Evolutionary conservation across 2,329 filamentous ascomycete species (phyloP), one percentile per base, ranked within the genome.

Genomic region (Metarhizium guizhouense): DNA sequence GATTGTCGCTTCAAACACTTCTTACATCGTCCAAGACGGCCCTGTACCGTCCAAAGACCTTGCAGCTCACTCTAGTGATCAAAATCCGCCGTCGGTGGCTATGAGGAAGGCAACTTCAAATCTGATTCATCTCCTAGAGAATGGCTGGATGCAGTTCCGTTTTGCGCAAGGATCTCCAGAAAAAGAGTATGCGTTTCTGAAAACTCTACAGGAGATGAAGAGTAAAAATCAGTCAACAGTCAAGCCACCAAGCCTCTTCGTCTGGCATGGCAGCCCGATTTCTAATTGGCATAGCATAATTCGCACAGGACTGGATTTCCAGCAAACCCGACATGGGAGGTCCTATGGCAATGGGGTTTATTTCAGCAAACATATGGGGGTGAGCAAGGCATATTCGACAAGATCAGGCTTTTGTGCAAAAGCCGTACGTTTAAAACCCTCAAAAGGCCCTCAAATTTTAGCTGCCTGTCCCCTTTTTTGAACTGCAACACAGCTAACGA

Each of bases 261-360:
- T 88, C 0, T 96, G 88, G 85, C 92, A 96, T 67, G 92, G 91
- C 6, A 95, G 89, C 63, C 68, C 73, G 0, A 60, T 95, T 3
- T 61, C 69, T 3, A 96, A 95, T 63, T 96, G 92, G 92, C 92
- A 96, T 69, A 88, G 86, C 63, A 96, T 96, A 63, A 83, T 96
- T 59, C 83, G 91, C 36, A 83, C 87, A 57, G 91, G 92, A 0
- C 74, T 96, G 6, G 82, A 95, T 66, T 96, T 85, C 70, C 80
- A 82, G 4, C 69, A 80, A 1, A 70, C 74, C 0, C 47, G 67
- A 0, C 72, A 93, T 66, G 92, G 91, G 1, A 82, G 92, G 58
- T 75, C 85, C 1, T 90, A 61, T 63, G 92, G 92, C 0, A 57
- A 96, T 65, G 92, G 92, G 0, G 87, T 95, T 2, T 96, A 96